Percentiles rank a stretch among this genome's conserved stretches.
These are phyloP conservation scores for Saturnispora quitensis DNA, from an alignment of 805 yeast genomes.

Conservation along the genomic window DNA sequence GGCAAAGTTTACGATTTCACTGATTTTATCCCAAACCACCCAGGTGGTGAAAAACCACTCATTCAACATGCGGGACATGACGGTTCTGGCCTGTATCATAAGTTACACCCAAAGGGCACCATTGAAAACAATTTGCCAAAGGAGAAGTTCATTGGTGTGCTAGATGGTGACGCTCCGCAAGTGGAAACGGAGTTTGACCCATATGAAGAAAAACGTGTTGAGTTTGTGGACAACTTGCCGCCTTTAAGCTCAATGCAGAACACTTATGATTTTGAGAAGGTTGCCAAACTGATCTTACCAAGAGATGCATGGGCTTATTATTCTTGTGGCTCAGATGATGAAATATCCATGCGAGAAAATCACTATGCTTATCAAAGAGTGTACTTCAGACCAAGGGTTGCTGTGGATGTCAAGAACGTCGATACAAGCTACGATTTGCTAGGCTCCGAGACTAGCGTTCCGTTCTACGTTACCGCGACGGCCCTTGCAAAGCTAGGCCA, in stretches of 20 bases:
- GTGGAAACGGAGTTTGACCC: conserved; percentile 29
- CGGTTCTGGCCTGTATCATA: conserved; percentile 66
- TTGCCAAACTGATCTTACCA: conserved; percentile 72
- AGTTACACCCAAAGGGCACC: conserved; percentile 86
- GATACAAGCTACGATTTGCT: conserved; percentile 66
- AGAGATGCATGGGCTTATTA: conserved; percentile 89
- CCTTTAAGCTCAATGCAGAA: conserved; percentile 63
- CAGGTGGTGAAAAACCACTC: conserved; percentile 43
- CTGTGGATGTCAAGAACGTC: conserved; percentile 71
- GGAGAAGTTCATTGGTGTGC: conserved; percentile 51
- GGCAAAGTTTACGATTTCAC: conserved; percentile 75
- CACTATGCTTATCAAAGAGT: conserved; percentile 83
- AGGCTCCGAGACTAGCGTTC: conserved; percentile 61
- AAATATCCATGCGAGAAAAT: conserved; percentile 80
- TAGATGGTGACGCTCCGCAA: conserved; percentile 29
- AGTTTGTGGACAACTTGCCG: conserved; percentile 47
- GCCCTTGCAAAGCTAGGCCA: conserved; percentile 90
- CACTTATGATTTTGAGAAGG: conserved; percentile 75
- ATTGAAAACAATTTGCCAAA: conserved; percentile 51
- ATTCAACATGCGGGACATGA: conserved; percentile 42
- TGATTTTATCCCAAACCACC: conserved; percentile 38
- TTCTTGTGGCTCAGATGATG: conserved; percentile 89
- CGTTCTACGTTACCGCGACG: conserved; percentile 86
- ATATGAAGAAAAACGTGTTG: conserved; percentile 36
- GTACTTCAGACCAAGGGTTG: conserved; percentile 75